Evolutionary conservation across 169 alveolate species (phyloP), one percentile per base, ranked within the genome.

Genomic region (Cryptosporidium viatorum): DNA sequence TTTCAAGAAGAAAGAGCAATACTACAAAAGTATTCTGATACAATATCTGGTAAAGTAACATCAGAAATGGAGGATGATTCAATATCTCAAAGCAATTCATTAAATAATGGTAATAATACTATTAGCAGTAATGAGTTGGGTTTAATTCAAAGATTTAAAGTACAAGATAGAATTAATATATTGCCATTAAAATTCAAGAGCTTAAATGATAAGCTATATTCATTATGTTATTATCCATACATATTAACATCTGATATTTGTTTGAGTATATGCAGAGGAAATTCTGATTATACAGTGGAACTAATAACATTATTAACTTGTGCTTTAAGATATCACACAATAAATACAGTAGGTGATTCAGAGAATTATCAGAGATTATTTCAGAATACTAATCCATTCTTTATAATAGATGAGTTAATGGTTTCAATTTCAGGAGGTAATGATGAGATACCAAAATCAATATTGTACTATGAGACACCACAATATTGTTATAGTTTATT

Each of bases 191-290:
- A 62, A 2, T 80, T 80, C 26, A 80, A 65, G 70, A 26, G 35
- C 29, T 14, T 80, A 43, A 67, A 62, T 80, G 73, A 62, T 43
- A 80, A 43, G 39, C 43, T 80, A 21, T 41, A 62, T 10, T 60
- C 74, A 37, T 65, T 62, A 45, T 62, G 29, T 62, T 80, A 62
- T 65, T 80, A 62, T 48, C 89, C 89, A 60, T 80, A 80, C 35
- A 80, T 80, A 26, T 29, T 80, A 41, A 80, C 89, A 14, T 80
- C 89, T 9, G 89, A 80, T 80, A 80, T 80, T 29, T 80, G 89
- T 39, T 18, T 80, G 39, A 80, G 89, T 45, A 62, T 80, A 29
- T 80, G 89, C 26, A 80, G 75, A 33, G 89, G 89, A 8, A 80
- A 80, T 80, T n/a, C 45, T 12, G 75, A 80, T 8, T 80, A 80